Percentiles rank a stretch among this genome's conserved stretches.
These are phyloP conservation scores for Letharia lupina DNA, from an alignment of 495 filamentous ascomycete species.

Conservation along the genomic window DNA sequence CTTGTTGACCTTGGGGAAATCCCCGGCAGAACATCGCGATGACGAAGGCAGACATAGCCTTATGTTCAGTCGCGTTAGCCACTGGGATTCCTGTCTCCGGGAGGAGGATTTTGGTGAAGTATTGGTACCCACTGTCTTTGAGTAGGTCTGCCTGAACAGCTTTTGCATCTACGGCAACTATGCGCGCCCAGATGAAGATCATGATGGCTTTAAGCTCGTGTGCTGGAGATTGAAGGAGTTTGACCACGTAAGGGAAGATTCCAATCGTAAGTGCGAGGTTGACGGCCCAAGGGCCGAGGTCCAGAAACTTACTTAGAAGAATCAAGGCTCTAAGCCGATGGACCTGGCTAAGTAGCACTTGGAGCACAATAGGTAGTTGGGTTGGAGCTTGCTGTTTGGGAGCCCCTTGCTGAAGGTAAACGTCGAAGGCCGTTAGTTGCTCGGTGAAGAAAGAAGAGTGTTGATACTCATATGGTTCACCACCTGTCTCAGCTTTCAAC, in stretches of 20 bases:
- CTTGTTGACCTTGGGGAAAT: constrained; percentile 80
- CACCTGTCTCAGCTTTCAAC: constrained; percentile 66
- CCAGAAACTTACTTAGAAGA: constrained; percentile 84
- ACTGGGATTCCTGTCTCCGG: constrained; percentile 75
- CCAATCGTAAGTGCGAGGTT: constrained; percentile 93
- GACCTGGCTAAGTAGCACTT: constrained; percentile 91
- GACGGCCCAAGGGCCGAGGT: constrained; percentile 95
- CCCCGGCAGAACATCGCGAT: constrained; percentile 93
- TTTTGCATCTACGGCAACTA: constrained; percentile 76
- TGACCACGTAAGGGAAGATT: constrained; percentile 97
- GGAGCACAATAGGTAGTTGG: constrained; percentile 90
- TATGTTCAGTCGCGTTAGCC: constrained; percentile 79
- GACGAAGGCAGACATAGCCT: constrained; percentile 98
- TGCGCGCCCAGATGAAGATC: constrained; percentile 98
- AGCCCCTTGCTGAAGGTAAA: constrained; percentile 86
- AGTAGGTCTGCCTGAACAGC: constrained; percentile 86
- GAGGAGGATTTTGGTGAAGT: constrained; percentile 86
- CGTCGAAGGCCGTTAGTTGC: constrained; percentile 93
- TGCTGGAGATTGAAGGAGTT: constrained; percentile 89
- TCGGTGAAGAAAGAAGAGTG: constrained; percentile 96
- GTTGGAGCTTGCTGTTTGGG: constrained; percentile 78
- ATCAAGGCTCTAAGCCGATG: constrained; percentile 90
- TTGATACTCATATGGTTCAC: constrained; percentile 77
- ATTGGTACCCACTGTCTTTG: constrained; percentile 93
- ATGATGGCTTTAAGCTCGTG: constrained; percentile 94